Evolutionary conservation across 768 basidiomycete genomes (phyloP).

Genomic region (Termitomyces titanicus): DNA sequence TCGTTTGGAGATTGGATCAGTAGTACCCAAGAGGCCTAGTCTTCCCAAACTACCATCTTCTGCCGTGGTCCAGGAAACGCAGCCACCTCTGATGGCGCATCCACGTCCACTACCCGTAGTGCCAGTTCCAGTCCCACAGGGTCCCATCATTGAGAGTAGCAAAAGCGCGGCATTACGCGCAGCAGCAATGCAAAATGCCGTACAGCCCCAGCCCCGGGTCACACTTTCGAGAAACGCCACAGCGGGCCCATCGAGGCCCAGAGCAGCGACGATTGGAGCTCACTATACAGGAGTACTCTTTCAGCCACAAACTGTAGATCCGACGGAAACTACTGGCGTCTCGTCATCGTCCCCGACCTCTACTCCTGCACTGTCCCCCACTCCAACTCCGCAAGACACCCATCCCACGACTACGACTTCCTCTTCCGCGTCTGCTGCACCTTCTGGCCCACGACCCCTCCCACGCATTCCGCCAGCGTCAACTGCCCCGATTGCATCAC

Average conservation of each 20-base stretch:
- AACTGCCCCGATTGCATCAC: background rate
- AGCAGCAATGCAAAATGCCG: background rate
- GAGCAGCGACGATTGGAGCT: conserved; percentile 11
- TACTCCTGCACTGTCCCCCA: conserved; percentile 5
- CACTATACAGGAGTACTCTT: conserved; percentile 21
- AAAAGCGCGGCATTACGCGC: conserved; percentile 9
- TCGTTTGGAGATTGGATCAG: conserved; percentile 25
- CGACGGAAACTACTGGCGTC: conserved; percentile 1
- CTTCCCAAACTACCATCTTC: conserved; percentile 17
- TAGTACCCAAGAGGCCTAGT: conserved; percentile 11
- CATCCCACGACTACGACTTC: background rate
- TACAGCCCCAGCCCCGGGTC: background rate
- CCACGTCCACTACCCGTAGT: conserved; percentile 22
- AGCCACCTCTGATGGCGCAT: background rate
- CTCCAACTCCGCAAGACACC: background rate
- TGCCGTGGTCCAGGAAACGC: conserved; percentile 13
- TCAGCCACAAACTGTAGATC: conserved; percentile 24
- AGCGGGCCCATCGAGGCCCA: conserved; percentile 9
- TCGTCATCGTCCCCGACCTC: conserved; percentile 5
- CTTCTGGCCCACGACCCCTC: conserved; percentile 16
- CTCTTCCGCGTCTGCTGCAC: too few relatives aligned
- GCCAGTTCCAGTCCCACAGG: conserved; percentile 6
- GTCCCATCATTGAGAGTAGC: conserved; percentile 11
- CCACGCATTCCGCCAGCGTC: conserved; percentile 19
- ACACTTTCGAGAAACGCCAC: conserved; percentile 10